phyloP scores from a whole-genome alignment of 345 rosid species.

The Cardamine resedifolia region DNA sequence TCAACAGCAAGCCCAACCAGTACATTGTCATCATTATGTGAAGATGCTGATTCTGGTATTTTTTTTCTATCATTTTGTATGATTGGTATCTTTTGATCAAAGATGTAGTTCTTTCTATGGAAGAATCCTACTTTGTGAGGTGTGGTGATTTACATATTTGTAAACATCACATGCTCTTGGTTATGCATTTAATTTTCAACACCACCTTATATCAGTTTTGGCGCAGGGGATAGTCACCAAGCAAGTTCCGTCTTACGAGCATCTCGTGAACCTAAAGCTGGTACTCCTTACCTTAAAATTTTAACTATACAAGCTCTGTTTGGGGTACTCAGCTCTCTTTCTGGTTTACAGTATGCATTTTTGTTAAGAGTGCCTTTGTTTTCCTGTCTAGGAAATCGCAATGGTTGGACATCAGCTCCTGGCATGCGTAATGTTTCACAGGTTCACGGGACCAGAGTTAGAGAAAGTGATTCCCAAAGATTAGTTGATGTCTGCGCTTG shows the following conservation, averaged over 20 bases:
- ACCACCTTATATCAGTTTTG: conserved; percentile 33
- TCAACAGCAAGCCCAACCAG: conserved; percentile 76
- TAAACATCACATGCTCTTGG: conserved; percentile 25
- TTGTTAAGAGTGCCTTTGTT: conserved; percentile 26
- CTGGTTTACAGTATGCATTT: conserved; percentile 9
- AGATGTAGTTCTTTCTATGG: conserved; percentile 3
- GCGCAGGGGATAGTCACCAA: conserved; percentile 72
- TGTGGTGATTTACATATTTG: conserved; percentile 15
- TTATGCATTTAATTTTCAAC: conserved; percentile 12
- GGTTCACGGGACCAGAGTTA: conserved; percentile 40
- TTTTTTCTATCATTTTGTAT: conserved; percentile 10
- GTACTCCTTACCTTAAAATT: conserved; percentile 36
- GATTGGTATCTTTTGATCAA: background rate
- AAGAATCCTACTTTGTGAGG: conserved; percentile 9
- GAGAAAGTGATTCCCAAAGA: conserved; percentile 49
- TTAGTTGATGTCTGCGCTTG: conserved; percentile 57
- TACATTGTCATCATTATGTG: conserved; percentile 64
- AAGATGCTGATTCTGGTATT: conserved; percentile 91
- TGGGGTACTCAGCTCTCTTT: conserved; percentile 37
- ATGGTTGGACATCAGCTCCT: conserved; percentile 42
- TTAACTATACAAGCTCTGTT: conserved; percentile 34
- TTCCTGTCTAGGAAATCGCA: conserved; percentile 39
- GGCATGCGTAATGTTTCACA: conserved; percentile 38
- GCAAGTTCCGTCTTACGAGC: conserved; percentile 44
- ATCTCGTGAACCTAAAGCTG: conserved; percentile 44